These are phyloP conservation scores for Papilionanthe hybrid DNA, from an alignment of 116 monocot species.

Conservation along the genomic window DNA sequence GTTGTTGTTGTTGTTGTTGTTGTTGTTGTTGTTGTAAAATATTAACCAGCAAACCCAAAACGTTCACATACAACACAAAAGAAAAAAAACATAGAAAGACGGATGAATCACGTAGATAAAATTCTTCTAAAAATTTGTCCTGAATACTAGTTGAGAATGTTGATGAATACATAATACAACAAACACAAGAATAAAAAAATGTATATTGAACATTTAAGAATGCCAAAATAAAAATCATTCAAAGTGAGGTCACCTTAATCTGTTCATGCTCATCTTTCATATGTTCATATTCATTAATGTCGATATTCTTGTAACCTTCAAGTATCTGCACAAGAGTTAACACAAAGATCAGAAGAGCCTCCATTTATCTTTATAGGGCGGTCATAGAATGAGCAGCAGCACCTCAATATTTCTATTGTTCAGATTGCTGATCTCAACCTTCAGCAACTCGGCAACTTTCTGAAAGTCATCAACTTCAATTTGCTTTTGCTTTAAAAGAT, in stretches of 20 bases:
- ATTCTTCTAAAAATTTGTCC: not conserved
- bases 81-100: too few species aligned
- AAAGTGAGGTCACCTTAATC: constrained; percentile 34
- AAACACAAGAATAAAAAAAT: not conserved
- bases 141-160: not conserved
- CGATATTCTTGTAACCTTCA: constrained; percentile 51
- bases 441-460: constrained; percentile 44
- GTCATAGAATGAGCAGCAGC: not conserved
- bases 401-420: constrained; percentile 67
- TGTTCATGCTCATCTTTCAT: constrained; percentile 65
- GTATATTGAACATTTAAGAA: not conserved
- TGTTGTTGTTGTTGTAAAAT: too few species aligned
- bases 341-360: constrained; percentile 6
- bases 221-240: not conserved
- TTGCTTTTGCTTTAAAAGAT: constrained; percentile 44
- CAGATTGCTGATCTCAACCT: constrained; percentile 42
- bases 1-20: too few species aligned
- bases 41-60: too few species aligned
- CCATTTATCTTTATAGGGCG: not conserved
- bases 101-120: not conserved
- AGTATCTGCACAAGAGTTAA: constrained; percentile 51
- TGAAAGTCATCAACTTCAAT: constrained; percentile 42
- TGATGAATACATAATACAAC: not conserved
- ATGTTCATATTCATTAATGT: constrained; percentile 42
- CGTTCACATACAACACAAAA: too few species aligned